Evolutionary conservation across 1,139 yeast species (phyloP).

Genomic region (Pneumocystis jirovecii): DNA sequence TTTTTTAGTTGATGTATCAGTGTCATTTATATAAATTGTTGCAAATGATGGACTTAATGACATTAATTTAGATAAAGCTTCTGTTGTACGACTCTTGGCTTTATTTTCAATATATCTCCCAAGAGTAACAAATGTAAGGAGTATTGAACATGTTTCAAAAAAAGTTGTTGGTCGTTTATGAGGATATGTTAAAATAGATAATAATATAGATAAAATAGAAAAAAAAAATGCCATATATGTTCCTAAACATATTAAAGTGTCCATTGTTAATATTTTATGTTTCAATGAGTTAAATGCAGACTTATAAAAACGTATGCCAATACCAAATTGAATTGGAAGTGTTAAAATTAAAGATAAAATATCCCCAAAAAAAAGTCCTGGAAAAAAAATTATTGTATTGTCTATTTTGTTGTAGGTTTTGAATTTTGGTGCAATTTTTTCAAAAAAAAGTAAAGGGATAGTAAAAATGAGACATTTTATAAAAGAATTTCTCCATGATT

Average conservation of each 20-base stretch:
- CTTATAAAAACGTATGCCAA: constrained; percentile 48
- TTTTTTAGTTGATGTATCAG: constrained; percentile 10
- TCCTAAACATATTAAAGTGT: constrained; percentile 71
- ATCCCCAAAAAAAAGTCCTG: constrained; percentile 31
- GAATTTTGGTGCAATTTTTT: constrained; percentile 28
- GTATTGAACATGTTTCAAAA: constrained; percentile 80
- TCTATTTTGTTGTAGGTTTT: constrained; percentile 5
- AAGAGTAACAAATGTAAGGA: constrained; percentile 63
- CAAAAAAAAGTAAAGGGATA: constrained; percentile 48
- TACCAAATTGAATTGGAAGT: constrained; percentile 51
- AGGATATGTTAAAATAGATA: constrained; percentile 29
- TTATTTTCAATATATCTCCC: constrained; percentile 85
- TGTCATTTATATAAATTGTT: constrained; percentile 36
- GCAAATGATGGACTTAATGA: constrained; percentile 73
- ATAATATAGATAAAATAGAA: constrained; percentile 46
- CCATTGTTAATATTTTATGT: constrained; percentile 86
- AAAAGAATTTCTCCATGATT: constrained; percentile 49
- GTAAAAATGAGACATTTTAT: constrained; percentile 40
- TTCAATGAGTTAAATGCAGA: constrained; percentile 52
- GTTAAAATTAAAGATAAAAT: constrained; percentile 49
- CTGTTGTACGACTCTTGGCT: constrained; percentile 88
- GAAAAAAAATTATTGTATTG: constrained; percentile 18
- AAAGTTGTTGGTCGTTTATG: constrained; percentile 47
- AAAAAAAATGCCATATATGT: constrained; percentile 66
- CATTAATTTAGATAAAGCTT: constrained; percentile 66